Evolutionary conservation across 2,329 filamentous ascomycete genomes (phyloP), one percentile per base, ranked within the genome.

Genomic region (Sporothrix variecibatus): DNA sequence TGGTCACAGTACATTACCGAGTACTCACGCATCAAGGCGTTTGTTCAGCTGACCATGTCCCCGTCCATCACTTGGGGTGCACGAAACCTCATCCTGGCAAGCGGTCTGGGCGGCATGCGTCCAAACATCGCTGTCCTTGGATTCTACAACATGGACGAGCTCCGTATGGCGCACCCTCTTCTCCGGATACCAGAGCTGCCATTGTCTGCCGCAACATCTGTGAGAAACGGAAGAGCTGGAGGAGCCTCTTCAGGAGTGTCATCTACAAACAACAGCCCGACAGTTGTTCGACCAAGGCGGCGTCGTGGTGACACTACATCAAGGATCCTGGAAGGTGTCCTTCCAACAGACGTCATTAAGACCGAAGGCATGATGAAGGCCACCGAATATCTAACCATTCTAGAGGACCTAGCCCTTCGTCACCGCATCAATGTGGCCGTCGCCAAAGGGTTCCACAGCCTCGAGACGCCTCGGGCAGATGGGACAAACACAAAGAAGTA

Each of bases 1-100:
- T 96, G 94, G 94, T 92, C 92, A 34, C 94, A 92, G 78, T 95
- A 95, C 77, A 95, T 97, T 65, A 86, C 86, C 0, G 94, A 97
- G 78, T 94, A 91, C 77, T 94, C 93, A 0, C 91, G 89, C 78
- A 94, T 97, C 80, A 97, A 97, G 81, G 94, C 94, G 0, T 97
- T 97, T 80, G 91, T 97, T 15, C 95, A 97, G 78, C 89, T 97
- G 71, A 90, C 93, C 17, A 93, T 97, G 80, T 94, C 93, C 0
- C 94, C 94, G 0, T 89, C 90, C 2, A 89, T 95, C 40, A 94
- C 93, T 78, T 97, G 94, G 94, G 94, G 94, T 0, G 89, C 94
- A 28, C 87, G 94, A 26, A 97, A 97, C 78, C 86, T 97, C 64
- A 92, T 96, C 9, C 83, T 97, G 11, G 93, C 92, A 12, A 92